Base-by-base conservation (phyloP, 2,329 filamentous ascomycete genomes). In the Ophidiomyces ophidiicola region DNA sequence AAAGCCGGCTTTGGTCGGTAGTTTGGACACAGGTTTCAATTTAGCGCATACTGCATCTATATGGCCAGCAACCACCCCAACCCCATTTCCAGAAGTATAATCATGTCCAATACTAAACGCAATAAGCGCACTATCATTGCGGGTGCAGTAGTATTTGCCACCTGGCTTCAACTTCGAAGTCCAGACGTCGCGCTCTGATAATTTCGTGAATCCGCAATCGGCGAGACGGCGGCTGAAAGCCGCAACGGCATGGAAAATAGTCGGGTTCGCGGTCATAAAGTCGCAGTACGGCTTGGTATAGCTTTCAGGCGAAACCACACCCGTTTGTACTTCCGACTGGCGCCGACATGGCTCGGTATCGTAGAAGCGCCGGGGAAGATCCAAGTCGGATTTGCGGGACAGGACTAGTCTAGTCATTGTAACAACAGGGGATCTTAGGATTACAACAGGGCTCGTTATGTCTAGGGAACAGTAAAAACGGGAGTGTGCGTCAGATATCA, bases 21-120 rank as follows among this genome's bases (percentile, higher is more conserved):
- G 78, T 54, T 76, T 82, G 53, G 85, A 85, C 19, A 94, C 74
- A 6, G 90, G 88, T 76, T 96, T 96, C 51, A 96, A 67, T 60
- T 79, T 83, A 12, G 87, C 83, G 11, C 87, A 93, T 38, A 96
- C 66, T 32, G 88, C 87, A 61, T 96, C 90, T 46, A 96, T 81
- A 60, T 96, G 90, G 5, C 87, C 87, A 2, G 82, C 90, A 32
- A 96, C 71, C 61, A 94, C 87, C 40, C 80, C 85, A 35, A 88
- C 72, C 33, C 88, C 88, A 53, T 92, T 87, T 6, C 88, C 88
- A 36, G 80, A 72, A 61, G 81, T 71, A 59, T 94, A 94, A 2
- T 78, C 71, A 37, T 74, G 75, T 41, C 88, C 88, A 41, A 94
- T 73, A 3, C 75, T 74, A 61, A 94, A 96, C 5, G 86, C 82